These are phyloP conservation scores for Lolium rigidum DNA, from an alignment of 176 grass and related monocot genomes.

Conservation along the genomic window DNA sequence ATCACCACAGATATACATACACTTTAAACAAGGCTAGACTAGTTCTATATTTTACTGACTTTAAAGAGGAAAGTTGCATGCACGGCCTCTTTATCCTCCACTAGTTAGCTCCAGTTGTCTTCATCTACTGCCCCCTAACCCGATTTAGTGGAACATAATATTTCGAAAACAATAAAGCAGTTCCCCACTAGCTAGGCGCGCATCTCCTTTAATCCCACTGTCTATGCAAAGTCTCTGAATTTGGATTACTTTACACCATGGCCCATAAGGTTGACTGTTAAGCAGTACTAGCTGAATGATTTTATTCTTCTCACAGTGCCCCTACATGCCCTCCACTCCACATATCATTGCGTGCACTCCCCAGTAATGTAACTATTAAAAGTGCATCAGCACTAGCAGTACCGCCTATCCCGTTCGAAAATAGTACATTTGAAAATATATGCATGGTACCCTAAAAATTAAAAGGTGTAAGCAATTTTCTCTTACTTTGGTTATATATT, in stretches of 20 bases:
- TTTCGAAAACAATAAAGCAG: conserved; percentile 44
- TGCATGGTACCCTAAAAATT: neutral
- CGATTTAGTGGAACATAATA: conserved; percentile 38
- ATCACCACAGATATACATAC: neutral
- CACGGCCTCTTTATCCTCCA: conserved; percentile 56
- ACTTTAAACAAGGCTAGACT: neutral
- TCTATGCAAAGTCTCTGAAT: conserved; percentile 42
- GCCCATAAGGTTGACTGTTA: conserved; percentile 56
- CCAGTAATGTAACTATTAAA: neutral
- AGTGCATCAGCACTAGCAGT: neutral
- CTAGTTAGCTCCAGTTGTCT: conserved; percentile 43
- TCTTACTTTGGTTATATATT: neutral
- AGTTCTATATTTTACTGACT: conserved; percentile 12
- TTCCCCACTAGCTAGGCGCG: conserved; percentile 49
- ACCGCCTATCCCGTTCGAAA: neutral
- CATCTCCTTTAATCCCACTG: conserved; percentile 48
- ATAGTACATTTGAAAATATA: neutral
- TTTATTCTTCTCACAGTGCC: conserved; percentile 26
- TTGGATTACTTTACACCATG: conserved; percentile 41
- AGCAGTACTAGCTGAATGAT: neutral
- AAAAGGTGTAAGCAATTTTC: neutral
- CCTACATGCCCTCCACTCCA: neutral
- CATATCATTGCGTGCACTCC: conserved; percentile 43
- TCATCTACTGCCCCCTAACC: conserved; percentile 39
- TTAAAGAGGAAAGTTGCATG: conserved; percentile 44